Evolutionary conservation across 2,329 filamentous ascomycete genomes (phyloP).

Genomic region (Colletotrichum melonis): DNA sequence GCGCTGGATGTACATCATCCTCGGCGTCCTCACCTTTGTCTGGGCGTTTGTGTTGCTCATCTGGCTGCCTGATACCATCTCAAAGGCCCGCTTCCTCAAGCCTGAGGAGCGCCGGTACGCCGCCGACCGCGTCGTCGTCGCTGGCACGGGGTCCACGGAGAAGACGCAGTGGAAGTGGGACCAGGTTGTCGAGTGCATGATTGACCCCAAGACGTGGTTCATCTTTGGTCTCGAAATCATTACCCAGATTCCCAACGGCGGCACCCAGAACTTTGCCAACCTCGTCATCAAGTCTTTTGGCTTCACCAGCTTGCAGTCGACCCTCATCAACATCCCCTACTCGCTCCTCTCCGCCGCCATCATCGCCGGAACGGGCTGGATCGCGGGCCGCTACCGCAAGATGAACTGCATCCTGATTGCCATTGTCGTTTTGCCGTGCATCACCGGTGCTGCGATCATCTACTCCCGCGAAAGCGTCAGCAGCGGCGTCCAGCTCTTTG

Average conservation of each 20-base stretch:
- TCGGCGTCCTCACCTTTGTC: slow-evolving; percentile 62
- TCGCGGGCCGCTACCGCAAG: slow-evolving; percentile 62
- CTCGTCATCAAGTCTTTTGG: slow-evolving; percentile 67
- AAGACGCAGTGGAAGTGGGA: slow-evolving; percentile 60
- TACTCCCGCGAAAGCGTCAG: slow-evolving; percentile 55
- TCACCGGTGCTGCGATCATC: slow-evolving; percentile 64
- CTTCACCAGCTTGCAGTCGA: slow-evolving; percentile 64
- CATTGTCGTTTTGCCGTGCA: slow-evolving; percentile 60
- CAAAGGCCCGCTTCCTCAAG: slow-evolving; percentile 67
- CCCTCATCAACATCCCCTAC: slow-evolving; percentile 69
- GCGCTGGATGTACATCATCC: slow-evolving; percentile 69
- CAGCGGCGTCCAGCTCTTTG: slow-evolving; percentile 61
- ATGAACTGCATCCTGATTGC: slow-evolving; percentile 64
- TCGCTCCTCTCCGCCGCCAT: slow-evolving; percentile 61
- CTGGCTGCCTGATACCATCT: slow-evolving; percentile 64
- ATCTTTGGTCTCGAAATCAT: slow-evolving; percentile 64
- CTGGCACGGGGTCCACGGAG: slow-evolving; percentile 63
- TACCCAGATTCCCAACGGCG: slow-evolving; percentile 71
- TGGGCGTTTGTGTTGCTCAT: slow-evolving; percentile 61
- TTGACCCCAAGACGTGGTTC: slow-evolving; percentile 71
- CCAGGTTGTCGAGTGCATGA: slow-evolving; percentile 64
- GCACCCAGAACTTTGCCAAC: slow-evolving; percentile 69
- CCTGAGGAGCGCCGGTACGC: slow-evolving; percentile 62
- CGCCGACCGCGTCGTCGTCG: slow-evolving; percentile 56
- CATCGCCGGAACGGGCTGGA: slow-evolving; percentile 61